A percentile compares a stretch with the other conserved stretches of the same genome.
phyloP scores from a whole-genome alignment of 176 grass and related monocot genomes.

The Cymbopogon citratus region DNA sequence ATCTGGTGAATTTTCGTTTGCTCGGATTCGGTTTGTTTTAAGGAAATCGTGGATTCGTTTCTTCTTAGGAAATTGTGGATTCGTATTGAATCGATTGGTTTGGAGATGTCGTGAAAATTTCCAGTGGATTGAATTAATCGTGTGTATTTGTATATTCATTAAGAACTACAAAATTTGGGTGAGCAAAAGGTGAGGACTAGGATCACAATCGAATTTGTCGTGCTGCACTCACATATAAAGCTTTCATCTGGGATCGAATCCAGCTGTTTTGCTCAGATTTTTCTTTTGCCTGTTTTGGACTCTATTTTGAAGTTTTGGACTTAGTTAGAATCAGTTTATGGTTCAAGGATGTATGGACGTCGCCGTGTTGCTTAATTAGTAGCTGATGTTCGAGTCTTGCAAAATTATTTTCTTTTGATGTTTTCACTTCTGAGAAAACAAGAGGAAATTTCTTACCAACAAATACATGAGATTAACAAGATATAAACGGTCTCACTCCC shows the following conservation, averaged over 20 bases:
- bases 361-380: not conserved
- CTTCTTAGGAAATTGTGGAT: not conserved
- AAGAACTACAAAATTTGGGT: not conserved
- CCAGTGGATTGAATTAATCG: not conserved
- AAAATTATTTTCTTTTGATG: not conserved
- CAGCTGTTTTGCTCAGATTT: not conserved
- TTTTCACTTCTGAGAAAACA: not conserved
- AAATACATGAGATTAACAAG: not conserved
- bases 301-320: not conserved
- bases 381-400: not conserved
- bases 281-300: not conserved
- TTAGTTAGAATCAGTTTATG: not conserved
- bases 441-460: not conserved
- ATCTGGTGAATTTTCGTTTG: constrained; percentile 4
- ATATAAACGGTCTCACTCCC: not conserved
- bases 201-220: not conserved
- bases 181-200: not conserved
- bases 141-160: not conserved
- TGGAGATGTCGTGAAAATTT: not conserved
- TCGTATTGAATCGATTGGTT: not conserved
- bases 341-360: not conserved
- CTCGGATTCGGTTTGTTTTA: not conserved
- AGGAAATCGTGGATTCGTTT: not conserved
- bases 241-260: not conserved
- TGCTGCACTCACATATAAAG: not conserved